phyloP scores from a whole-genome alignment of 108 stramenopile species.

The Nitzschia sp. region DNA sequence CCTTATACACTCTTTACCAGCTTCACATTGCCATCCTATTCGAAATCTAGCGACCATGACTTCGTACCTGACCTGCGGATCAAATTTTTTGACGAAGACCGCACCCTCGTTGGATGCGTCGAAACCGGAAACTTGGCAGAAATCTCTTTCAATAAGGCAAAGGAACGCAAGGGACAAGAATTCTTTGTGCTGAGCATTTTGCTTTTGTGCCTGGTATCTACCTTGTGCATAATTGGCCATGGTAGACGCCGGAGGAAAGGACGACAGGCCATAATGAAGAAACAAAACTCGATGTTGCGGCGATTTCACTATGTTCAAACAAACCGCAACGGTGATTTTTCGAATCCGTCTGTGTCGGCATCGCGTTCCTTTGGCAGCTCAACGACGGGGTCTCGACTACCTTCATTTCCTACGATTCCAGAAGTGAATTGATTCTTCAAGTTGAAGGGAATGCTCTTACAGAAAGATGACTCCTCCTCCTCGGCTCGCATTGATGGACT shows the following conservation, averaged over 20 bases:
- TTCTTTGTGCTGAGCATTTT: constrained; percentile 11
- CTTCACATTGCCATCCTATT: constrained; percentile 4
- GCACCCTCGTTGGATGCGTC: constrained; percentile 9
- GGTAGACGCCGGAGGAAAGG: neutral
- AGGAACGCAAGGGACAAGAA: neutral
- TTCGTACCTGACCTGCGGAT: constrained; percentile 15
- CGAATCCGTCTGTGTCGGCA: neutral
- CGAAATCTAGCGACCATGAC: neutral
- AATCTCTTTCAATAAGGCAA: neutral
- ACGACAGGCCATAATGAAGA: neutral
- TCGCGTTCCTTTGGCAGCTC: neutral
- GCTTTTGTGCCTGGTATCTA: neutral
- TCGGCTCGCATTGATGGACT: no score
- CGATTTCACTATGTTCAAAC: constrained; percentile 23
- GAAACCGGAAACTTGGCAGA: constrained; percentile 13
- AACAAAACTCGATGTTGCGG: constrained; percentile 10
- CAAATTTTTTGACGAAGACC: neutral
- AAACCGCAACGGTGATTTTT: constrained; percentile 4
- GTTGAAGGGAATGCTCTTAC: no score
- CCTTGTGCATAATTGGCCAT: neutral
- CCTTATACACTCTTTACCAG: neutral
- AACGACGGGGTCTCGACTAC: no score
- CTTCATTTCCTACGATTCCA: no score
- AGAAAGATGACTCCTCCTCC: no score
- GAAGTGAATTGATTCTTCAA: no score